Base-by-base conservation (phyloP, 768 basidiomycete genomes). In the Leccinellum rugosiceps region DNA sequence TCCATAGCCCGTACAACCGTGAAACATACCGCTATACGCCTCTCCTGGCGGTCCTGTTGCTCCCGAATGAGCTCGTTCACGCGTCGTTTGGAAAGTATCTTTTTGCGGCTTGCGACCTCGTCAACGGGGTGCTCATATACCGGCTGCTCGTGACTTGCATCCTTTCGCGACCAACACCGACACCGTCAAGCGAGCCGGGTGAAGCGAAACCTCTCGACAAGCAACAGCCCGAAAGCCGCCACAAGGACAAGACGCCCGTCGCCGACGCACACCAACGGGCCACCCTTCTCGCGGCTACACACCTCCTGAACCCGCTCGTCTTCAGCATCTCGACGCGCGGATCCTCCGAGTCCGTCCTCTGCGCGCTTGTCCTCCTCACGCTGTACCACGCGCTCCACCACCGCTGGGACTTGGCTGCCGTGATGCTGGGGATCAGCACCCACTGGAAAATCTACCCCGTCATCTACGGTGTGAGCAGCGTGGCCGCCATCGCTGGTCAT, bases 391-490 rank as follows among this genome's bases (percentile, higher is more conserved):
- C 85, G 2, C 72, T 88, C 57, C 78, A 79, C 43, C 76, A 74
- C 4, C 76, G 77, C 45, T 89, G 90, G 85, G 78, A 81, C 50
- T 59, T 72, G 3, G 84, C 92, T 0, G 94, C 92, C 0, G 62
- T 91, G 5, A 66, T 87, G 55, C 78, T 95, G 21, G 97, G 94
- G 1, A 63, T 94, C 41, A 87, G 90, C 59, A 86, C 93, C 0
- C 94, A 98, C 65, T 96, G 94, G 92, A 99, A 99, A 75, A 92
- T 99, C 55, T 98, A 97, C 67, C 97, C 97, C 0, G 78, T 95
- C 62, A 83, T 99, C 55, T 98, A 98, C 69, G 91, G 88, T 0
- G 80, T 88, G n/a, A 82, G 85, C 35, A 86, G 92, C 58, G 73
- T 94, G 55, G 45, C 64, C 10, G 64, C 58, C 19, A 68, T 72